phyloP scores from a whole-genome alignment of 345 rosid species.

The Lumnitzera littorea region DNA sequence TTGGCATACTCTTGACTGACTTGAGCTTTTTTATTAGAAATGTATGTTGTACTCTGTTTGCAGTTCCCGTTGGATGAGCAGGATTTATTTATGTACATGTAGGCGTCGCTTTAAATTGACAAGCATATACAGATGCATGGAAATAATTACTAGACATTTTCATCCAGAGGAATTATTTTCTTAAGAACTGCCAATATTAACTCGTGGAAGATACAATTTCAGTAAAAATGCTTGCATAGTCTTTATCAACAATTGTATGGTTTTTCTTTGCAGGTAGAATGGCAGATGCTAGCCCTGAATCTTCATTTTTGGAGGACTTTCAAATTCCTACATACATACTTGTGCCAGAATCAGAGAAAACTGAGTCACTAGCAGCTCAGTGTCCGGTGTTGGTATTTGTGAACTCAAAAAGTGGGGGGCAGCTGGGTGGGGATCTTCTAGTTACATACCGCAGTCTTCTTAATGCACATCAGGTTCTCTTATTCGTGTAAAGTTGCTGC shows the following conservation, averaged over 20 bases:
- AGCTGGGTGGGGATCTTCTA: slow-evolving; percentile 75
- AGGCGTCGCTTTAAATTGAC: too few relatives aligned
- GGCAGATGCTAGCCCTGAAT: slow-evolving; percentile 21
- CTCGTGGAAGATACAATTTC: too few relatives aligned
- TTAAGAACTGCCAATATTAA: too few relatives aligned
- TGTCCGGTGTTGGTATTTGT: slow-evolving; percentile 69
- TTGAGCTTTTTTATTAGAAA: too few relatives aligned
- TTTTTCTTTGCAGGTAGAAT: slow-evolving; percentile 15
- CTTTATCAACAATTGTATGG: not conserved
- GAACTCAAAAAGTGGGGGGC: slow-evolving; percentile 90
- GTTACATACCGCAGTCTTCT: slow-evolving; percentile 51
- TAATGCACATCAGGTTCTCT: slow-evolving; percentile 48
- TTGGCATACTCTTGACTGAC: too few relatives aligned
- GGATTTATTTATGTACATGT: too few relatives aligned
- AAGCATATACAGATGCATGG: too few relatives aligned
- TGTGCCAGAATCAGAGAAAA: slow-evolving; percentile 26
- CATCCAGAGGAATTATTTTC: too few relatives aligned
- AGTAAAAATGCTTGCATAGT: too few relatives aligned
- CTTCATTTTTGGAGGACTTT: slow-evolving; percentile 32
- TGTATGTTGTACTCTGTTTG: too few relatives aligned
- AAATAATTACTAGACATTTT: too few relatives aligned
- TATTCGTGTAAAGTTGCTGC: not conserved
- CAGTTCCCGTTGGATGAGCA: too few relatives aligned
- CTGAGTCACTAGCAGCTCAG: slow-evolving; percentile 21
- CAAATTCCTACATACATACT: slow-evolving; percentile 50